A percentile compares a stretch with the other conserved stretches of the same genome.
Conservation (phyloP, 2,329 filamentous ascomycete species). For the Massarina eburnea region DNA sequence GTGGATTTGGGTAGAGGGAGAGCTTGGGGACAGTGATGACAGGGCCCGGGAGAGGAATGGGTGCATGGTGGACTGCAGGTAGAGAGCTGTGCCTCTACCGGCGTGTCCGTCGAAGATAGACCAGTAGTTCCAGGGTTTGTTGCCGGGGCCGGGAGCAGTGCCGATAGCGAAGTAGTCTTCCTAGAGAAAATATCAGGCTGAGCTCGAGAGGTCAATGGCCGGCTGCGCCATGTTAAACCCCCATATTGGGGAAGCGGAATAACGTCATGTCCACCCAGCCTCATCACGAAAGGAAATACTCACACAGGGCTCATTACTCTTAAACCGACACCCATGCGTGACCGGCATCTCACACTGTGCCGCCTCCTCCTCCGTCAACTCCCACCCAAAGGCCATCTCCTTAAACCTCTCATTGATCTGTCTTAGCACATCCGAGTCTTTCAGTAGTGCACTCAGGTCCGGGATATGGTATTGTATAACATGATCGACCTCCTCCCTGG, state of each 20-base stretch:
- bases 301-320: constrained; percentile 33
- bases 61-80: constrained; percentile 47
- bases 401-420: constrained; percentile 29
- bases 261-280: not conserved
- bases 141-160: constrained; percentile 29
- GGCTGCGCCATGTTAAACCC: too few relatives aligned
- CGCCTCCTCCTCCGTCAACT: constrained; percentile 28
- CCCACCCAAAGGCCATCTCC: constrained; percentile 29
- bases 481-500: constrained; percentile 32
- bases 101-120: constrained; percentile 56
- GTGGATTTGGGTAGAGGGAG: constrained; percentile 53
- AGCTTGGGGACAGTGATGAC: constrained; percentile 24
- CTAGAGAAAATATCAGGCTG: too few relatives aligned
- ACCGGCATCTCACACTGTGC: constrained; percentile 27
- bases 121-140: constrained; percentile 40
- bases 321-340: constrained; percentile 34
- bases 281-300: constrained; percentile 2
- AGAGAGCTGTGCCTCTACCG: constrained; percentile 47
- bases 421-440: constrained; percentile 20
- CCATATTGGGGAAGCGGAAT: not conserved
- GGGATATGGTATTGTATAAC: constrained; percentile 27
- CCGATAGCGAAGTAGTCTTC: constrained; percentile 37
- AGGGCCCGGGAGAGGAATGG: constrained; percentile 47
- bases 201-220: too few relatives aligned
- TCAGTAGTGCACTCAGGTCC: constrained; percentile 19